phyloP scores from a whole-genome alignment of 106 monocot species.

The Dendrobium nobile region DNA sequence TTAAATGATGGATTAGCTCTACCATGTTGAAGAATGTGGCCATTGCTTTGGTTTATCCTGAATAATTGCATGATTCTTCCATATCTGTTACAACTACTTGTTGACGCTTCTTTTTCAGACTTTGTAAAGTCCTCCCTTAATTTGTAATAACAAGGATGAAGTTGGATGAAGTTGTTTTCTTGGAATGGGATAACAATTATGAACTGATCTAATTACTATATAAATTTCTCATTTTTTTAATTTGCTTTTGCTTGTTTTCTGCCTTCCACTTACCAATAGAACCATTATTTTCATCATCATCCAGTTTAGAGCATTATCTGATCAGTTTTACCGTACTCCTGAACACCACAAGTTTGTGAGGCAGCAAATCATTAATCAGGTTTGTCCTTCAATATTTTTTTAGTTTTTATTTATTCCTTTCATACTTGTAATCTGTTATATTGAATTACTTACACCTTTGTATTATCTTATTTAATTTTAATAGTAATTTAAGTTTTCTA shows the following conservation, averaged over 20 bases:
- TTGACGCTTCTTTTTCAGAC: too few relatives aligned
- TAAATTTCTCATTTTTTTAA: neutral
- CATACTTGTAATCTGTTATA: neutral
- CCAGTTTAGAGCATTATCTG: conserved; percentile 73
- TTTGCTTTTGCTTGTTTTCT: neutral
- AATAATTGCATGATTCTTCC: neutral
- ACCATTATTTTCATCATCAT: neutral
- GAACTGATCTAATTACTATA: neutral
- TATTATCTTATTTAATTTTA: conserved; percentile 1
- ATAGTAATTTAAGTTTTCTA: neutral
- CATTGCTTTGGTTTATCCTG: neutral
- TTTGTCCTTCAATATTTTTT: conserved; percentile 4
- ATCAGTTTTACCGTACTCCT: conserved; percentile 68
- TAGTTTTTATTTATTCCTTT: neutral
- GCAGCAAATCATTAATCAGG: conserved; percentile 61
- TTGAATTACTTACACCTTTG: neutral
- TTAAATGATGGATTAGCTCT: neutral
- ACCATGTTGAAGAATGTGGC: neutral
- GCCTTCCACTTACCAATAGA: neutral
- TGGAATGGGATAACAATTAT: neutral
- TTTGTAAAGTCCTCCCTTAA: too few relatives aligned
- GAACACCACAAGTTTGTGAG: conserved; percentile 80
- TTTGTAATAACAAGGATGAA: too few relatives aligned
- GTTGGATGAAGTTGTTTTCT: neutral
- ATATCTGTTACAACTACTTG: neutral